Evolutionary conservation across 495 filamentous ascomycete species (phyloP).

Genomic region (Neurospora intermedia): DNA sequence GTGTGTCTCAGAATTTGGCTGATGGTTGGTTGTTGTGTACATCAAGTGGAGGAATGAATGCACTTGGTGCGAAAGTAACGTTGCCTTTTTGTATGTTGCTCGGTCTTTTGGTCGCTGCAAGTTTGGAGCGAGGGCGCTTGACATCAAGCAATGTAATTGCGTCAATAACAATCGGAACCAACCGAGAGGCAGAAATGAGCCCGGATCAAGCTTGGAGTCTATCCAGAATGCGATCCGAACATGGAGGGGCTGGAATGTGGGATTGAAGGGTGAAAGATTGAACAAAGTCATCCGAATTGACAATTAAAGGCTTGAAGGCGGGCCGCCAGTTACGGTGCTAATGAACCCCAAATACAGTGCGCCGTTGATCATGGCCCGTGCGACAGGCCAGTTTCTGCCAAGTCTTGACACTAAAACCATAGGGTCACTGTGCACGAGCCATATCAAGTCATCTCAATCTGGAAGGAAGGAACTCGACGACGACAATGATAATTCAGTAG

Average conservation of each 20-base stretch:
- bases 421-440: not conserved
- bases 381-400: not conserved
- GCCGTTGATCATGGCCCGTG: not conserved
- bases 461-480: not conserved
- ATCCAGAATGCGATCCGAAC: not conserved
- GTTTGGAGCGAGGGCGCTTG: not conserved
- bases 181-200: too few species aligned
- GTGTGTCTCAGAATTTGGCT: not conserved
- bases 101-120: not conserved
- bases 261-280: not conserved
- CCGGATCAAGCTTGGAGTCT: not conserved
- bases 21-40: not conserved
- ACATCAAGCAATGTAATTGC: not conserved
- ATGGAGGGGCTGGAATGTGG: not conserved
- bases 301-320: not conserved
- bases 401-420: not conserved
- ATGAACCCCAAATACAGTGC: not conserved
- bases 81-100: constrained; percentile 9
- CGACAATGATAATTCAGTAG: not conserved
- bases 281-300: not conserved
- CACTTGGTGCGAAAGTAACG: constrained; percentile 11
- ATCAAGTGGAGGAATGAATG: not conserved
- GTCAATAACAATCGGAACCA: not conserved
- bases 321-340: not conserved
- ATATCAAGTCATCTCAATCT: not conserved